Evolutionary conservation across 192 early-diverging fungal species (phyloP).

Genomic region (Umbelopsis isabellina): DNA sequence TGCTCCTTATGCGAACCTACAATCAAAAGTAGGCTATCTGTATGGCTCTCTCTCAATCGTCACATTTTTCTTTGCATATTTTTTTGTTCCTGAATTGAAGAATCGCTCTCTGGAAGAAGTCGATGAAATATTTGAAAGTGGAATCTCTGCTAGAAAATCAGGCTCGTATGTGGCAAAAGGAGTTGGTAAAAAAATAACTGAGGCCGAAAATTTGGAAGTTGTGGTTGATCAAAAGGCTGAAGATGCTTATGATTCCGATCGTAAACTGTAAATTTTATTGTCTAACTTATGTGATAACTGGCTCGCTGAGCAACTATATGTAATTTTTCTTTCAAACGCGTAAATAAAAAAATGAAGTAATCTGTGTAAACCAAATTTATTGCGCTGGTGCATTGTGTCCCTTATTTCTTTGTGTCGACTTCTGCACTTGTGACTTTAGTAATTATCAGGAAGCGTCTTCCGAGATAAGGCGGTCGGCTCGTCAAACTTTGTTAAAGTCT

Average conservation of each 20-base stretch:
- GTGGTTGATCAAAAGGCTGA: background rate
- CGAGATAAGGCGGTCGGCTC: no score
- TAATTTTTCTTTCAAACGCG: no score
- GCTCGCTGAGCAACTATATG: no score
- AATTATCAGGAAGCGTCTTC: no score
- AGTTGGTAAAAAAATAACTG: conserved; percentile 10
- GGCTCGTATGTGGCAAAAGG: background rate
- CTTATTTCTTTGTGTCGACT: no score
- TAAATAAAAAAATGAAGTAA: no score
- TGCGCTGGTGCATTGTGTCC: no score
- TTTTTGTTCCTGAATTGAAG: conserved; percentile 13
- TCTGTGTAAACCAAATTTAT: no score
- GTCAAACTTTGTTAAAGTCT: no score
- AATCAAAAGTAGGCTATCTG: conserved; percentile 9
- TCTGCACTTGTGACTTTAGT: no score
- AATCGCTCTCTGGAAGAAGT: conserved; percentile 26
- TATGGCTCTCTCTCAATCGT: conserved; percentile 7
- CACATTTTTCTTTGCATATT: conserved; percentile 11
- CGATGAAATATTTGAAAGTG: conserved; percentile 16
- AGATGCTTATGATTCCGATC: background rate
- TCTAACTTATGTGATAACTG: background rate
- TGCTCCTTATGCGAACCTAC: conserved; percentile 17
- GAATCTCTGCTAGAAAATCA: background rate
- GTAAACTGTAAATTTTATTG: background rate
- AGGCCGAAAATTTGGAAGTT: background rate